These are phyloP conservation scores for Leccinum solheimii DNA, from an alignment of 1,284 basidiomycete species.

Conservation along the genomic window DNA sequence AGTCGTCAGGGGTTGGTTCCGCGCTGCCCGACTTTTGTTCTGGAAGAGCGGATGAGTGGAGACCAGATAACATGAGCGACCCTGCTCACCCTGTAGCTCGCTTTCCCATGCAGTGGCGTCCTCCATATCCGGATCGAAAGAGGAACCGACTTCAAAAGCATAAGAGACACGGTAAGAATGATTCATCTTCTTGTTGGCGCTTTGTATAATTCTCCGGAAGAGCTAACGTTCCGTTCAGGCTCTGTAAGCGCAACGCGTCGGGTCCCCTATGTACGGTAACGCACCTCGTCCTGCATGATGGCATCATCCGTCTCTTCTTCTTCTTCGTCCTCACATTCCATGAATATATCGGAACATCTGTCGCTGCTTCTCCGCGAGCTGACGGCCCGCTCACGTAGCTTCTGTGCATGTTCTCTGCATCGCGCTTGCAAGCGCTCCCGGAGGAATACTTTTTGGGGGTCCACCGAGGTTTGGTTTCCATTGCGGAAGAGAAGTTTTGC, in stretches of 20 bases:
- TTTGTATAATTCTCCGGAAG: slow-evolving; percentile 62
- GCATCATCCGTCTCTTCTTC: slow-evolving; percentile 46
- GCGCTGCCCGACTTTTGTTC: slow-evolving; percentile 13
- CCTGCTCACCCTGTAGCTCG: slow-evolving; percentile 43
- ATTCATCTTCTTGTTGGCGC: slow-evolving; percentile 45
- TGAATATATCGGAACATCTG: slow-evolving; percentile 47
- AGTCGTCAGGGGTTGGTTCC: slow-evolving; percentile 42
- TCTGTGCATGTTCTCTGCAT: slow-evolving; percentile 58
- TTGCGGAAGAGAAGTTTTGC: slow-evolving; percentile 22
- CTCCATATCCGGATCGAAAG: slow-evolving; percentile 69
- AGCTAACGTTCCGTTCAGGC: slow-evolving; percentile 41
- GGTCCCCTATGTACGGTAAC: slow-evolving; percentile 2
- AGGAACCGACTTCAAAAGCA: slow-evolving; percentile 67
- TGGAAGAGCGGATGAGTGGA: slow-evolving; percentile 1
- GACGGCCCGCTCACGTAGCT: slow-evolving; percentile 52
- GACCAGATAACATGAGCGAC: background rate
- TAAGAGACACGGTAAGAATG: slow-evolving; percentile 63
- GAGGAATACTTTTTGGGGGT: slow-evolving; percentile 50
- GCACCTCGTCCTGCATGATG: slow-evolving; percentile 64
- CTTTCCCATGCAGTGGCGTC: slow-evolving; percentile 59
- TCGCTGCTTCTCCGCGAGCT: slow-evolving; percentile 47
- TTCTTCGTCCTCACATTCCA: slow-evolving; percentile 56
- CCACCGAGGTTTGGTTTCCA: slow-evolving; percentile 26
- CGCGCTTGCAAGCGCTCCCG: slow-evolving; percentile 60
- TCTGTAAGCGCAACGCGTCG: slow-evolving; percentile 8